These are phyloP conservation scores for Pichia cabralensis DNA, from an alignment of 805 yeast species.

Conservation along the genomic window DNA sequence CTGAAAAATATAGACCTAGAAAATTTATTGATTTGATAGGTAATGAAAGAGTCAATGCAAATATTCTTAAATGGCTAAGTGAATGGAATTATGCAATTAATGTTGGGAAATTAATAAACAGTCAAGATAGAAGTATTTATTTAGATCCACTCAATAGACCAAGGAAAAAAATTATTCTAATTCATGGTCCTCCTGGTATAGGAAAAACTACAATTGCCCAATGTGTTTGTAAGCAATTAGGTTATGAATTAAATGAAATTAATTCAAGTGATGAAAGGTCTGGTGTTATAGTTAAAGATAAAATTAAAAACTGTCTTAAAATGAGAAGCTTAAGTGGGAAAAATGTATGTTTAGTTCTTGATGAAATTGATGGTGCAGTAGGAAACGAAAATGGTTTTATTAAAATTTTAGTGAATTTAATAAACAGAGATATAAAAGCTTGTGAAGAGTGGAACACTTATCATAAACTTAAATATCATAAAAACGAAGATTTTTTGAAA, in stretches of 20 bases:
- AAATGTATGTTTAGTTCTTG: conserved; percentile 78
- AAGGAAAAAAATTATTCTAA: conserved; percentile 49
- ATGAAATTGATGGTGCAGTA: conserved; percentile 75
- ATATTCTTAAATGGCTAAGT: conserved; percentile 51
- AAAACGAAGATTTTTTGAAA: conserved; percentile 31
- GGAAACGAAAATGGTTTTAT: conserved; percentile 51
- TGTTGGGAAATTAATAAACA: conserved; percentile 9
- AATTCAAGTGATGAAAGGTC: conserved; percentile 80
- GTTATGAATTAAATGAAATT: conserved; percentile 71
- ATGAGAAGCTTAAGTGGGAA: conserved; percentile 56
- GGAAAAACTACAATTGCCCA: conserved; percentile 91
- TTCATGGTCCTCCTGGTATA: conserved; percentile 89
- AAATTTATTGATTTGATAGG: conserved; percentile 60
- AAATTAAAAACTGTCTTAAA: conserved; percentile 51
- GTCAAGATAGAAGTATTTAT: conserved; percentile 5
- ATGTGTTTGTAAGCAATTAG: conserved; percentile 70
- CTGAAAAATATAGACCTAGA: conserved; percentile 62
- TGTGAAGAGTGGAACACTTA: conserved; percentile 24
- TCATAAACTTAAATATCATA: conserved; percentile 16
- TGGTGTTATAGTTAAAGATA: conserved; percentile 41
- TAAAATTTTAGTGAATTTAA: conserved; percentile 45
- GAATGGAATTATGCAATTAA: conserved; percentile 54
- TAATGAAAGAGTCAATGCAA: conserved; percentile 53
- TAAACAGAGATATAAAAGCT: conserved; percentile 48
- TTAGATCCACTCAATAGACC: conserved; percentile 52